Conservation (phyloP, 495 filamentous ascomycete genomes). For the Pseudotulostoma volvatum region DNA sequence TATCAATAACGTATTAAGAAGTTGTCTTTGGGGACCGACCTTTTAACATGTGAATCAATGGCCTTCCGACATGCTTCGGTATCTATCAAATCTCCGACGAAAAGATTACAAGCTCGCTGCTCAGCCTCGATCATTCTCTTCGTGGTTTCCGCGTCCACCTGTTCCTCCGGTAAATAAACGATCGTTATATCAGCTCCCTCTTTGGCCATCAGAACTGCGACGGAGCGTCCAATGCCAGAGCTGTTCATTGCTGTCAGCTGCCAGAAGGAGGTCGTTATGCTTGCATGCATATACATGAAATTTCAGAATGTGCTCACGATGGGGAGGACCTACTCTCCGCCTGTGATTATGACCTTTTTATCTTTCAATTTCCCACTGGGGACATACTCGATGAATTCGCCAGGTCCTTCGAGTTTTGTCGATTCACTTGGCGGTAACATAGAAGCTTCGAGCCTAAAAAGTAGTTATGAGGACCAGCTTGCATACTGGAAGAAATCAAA, state of each 20-base stretch:
- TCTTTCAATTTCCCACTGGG: constrained; percentile 33
- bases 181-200: constrained; percentile 41
- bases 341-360: constrained; percentile 38
- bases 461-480: background rate
- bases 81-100: constrained; percentile 33
- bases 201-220: constrained; percentile 38
- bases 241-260: constrained; percentile 9
- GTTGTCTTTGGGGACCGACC: constrained; percentile 9
- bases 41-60: constrained; percentile 35
- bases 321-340: constrained; percentile 29
- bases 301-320: no score
- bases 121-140: constrained; percentile 30
- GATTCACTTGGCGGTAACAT: constrained; percentile 11
- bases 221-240: constrained; percentile 36
- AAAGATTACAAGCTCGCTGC: constrained; percentile 26
- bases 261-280: no score
- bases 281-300: no score
- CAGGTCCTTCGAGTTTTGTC: constrained; percentile 11
- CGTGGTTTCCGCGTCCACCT: constrained; percentile 37
- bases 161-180: constrained; percentile 36
- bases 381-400: constrained; percentile 26
- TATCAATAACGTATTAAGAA: background rate
- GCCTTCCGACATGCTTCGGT: constrained; percentile 27
- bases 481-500: background rate
- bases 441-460: constrained; percentile 11